phyloP scores from a whole-genome alignment of 1,284 basidiomycete genomes.

The Ceratobasidium sp. region DNA sequence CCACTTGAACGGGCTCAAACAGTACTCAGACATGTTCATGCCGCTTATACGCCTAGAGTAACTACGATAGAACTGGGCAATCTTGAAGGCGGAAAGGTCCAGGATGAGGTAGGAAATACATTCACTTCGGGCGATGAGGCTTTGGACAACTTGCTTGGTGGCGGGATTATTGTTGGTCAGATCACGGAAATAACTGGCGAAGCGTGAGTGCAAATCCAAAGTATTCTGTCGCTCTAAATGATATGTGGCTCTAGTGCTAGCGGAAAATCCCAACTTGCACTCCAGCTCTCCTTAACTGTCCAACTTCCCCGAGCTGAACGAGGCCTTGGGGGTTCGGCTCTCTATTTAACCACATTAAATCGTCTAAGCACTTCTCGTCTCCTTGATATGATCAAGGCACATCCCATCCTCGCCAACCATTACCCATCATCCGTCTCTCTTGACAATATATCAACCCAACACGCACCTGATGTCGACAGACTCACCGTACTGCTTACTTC shows the following conservation, averaged over 20 bases:
- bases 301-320: slow-evolving; percentile 72
- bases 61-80: slow-evolving; percentile 52
- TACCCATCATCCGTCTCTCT: slow-evolving; percentile 63
- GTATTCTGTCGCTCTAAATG: slow-evolving; percentile 13
- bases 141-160: slow-evolving; percentile 77
- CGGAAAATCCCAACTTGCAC: slow-evolving; percentile 88
- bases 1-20: slow-evolving; percentile 48
- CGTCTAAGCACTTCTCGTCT: slow-evolving; percentile 78
- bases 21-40: slow-evolving; percentile 43
- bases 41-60: slow-evolving; percentile 51
- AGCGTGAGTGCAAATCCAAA: slow-evolving; percentile 55
- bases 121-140: slow-evolving; percentile 74
- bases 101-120: slow-evolving; percentile 37
- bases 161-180: slow-evolving; percentile 81
- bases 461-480: slow-evolving; percentile 65
- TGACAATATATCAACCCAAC: slow-evolving; percentile 74
- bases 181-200: slow-evolving; percentile 90
- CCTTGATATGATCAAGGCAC: slow-evolving; percentile 67
- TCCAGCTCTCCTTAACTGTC: slow-evolving; percentile 81
- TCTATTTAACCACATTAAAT: slow-evolving; percentile 82
- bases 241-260: slow-evolving; percentile 70
- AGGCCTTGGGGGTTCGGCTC: slow-evolving; percentile 72
- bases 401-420: slow-evolving; percentile 65
- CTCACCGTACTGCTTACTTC: slow-evolving; percentile 76
- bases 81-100: neutral